Evolutionary conservation across 495 filamentous ascomycete genomes (phyloP).

Genomic region (Talaromyces liani): DNA sequence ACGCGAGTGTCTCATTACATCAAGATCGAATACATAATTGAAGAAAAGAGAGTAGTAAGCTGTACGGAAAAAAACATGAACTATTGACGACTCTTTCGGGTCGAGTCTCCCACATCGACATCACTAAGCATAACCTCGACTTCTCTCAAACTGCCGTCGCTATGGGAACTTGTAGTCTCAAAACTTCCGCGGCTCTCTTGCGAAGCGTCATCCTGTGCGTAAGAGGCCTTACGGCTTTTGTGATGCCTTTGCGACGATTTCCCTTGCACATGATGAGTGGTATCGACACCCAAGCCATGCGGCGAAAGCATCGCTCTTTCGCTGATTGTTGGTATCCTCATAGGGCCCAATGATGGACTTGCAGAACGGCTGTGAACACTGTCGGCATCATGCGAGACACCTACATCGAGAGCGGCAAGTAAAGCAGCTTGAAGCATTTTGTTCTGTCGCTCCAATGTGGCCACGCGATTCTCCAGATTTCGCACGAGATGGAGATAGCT

Average conservation of each 20-base stretch:
- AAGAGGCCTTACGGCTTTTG: background rate
- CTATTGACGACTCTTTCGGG: background rate
- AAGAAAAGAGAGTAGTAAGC: background rate
- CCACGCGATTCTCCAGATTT: slow-evolving; percentile 31
- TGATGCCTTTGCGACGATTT: background rate
- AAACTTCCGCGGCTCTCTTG: slow-evolving; percentile 5
- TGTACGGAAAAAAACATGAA: background rate
- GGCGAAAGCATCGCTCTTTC: slow-evolving; percentile 4
- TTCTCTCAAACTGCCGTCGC: background rate
- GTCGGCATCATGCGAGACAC: slow-evolving; percentile 7
- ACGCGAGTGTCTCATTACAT: background rate
- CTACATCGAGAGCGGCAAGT: slow-evolving; percentile 27
- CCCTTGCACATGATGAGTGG: background rate
- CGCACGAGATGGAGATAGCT: background rate
- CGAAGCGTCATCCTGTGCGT: background rate
- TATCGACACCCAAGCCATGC: background rate
- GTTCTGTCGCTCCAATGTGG: slow-evolving; percentile 37
- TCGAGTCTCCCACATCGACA: background rate
- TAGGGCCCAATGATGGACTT: slow-evolving; percentile 3
- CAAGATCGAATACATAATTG: background rate
- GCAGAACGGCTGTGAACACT: background rate
- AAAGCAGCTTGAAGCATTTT: slow-evolving; percentile 39
- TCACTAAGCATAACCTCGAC: slow-evolving; percentile 2
- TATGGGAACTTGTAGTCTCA: slow-evolving; percentile 4
- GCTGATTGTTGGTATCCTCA: slow-evolving; percentile 4